phyloP scores from a whole-genome alignment of 495 filamentous ascomycete genomes.

The Aspergillus panamensis region DNA sequence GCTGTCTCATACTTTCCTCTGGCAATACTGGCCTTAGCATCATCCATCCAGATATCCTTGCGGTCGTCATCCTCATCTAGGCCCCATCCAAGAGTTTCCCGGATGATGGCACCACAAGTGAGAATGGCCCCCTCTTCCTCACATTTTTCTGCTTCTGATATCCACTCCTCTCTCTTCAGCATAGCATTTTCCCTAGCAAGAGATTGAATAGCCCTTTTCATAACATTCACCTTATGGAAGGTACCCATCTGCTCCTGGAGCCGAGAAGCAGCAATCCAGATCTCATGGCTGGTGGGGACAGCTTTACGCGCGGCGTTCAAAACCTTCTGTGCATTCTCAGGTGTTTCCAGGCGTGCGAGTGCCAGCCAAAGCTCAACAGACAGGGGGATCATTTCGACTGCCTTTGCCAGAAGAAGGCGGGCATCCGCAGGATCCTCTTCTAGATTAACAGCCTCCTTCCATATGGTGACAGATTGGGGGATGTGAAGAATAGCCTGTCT shows the following conservation, averaged over 20 bases:
- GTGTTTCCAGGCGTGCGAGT: slow-evolving; percentile 80
- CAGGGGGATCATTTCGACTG: slow-evolving; percentile 87
- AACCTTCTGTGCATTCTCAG: slow-evolving; percentile 88
- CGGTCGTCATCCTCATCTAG: slow-evolving; percentile 96
- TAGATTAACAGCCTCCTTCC: slow-evolving; percentile 96
- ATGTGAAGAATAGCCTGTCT: slow-evolving; percentile 85
- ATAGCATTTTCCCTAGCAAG: slow-evolving; percentile 89
- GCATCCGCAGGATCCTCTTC: slow-evolving; percentile 88
- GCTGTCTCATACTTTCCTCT: slow-evolving; percentile 84
- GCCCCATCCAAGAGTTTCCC: slow-evolving; percentile 88
- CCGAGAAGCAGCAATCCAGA: slow-evolving; percentile 93
- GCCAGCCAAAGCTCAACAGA: slow-evolving; percentile 95
- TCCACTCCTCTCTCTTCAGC: slow-evolving; percentile 96
- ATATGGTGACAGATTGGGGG: slow-evolving; percentile 86
- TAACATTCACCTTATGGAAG: slow-evolving; percentile 73
- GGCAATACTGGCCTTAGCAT: slow-evolving; percentile 73
- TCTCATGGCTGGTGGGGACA: slow-evolving; percentile 82
- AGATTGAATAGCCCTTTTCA: slow-evolving; percentile 91
- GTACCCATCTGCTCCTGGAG: slow-evolving; percentile 88
- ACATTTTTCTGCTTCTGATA: slow-evolving; percentile 88
- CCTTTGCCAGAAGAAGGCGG: slow-evolving; percentile 80
- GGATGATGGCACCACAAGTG: slow-evolving; percentile 83
- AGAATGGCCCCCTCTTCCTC: slow-evolving; percentile 86
- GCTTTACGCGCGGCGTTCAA: slow-evolving; percentile 94
- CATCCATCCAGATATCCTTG: slow-evolving; percentile 92